Base-by-base conservation (phyloP, 139 green algal species). In the Zygnema circumcarinatum region DNA sequence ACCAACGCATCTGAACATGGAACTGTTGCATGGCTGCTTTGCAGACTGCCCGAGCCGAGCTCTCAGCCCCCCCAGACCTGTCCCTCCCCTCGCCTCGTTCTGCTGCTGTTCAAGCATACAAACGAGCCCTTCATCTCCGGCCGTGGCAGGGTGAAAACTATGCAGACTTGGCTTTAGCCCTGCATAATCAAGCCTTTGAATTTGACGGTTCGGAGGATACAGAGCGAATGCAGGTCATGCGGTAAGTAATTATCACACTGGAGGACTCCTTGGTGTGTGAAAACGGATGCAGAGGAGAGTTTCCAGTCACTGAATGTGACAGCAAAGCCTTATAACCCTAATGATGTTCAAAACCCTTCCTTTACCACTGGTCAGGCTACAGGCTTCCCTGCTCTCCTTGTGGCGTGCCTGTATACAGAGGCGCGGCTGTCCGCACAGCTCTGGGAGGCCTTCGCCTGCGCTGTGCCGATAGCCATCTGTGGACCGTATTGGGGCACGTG, bases 401-500 rank as follows among this genome's bases (percentile, higher is more conserved):
- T n/a, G n/a, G n/a, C 16, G 47, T 62, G 47, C 16, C 7, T 62
- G 16, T 62, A 7, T 62, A 25, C 47, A 62, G 47, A 62, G 47
- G 7, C 47, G 7, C 16, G 47, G 47, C 47, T 25, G 16, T 16
- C 16, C 47, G 47, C 7, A 16, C 47, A 62, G 47, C 47, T 16
- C 7, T 41, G 11, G 69, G 11, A 25, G 69, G n/a, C 25, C 75
- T 83, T 42, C 33, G 33, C 2, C 25, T 83, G 75, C 33, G 38
- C 2, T 52, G 39, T 7, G 35, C n/a, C 2, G 7, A 3, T 29
- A 31, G 2, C 33, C 33, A 54, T 83, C 11, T 85, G 40, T 85
- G 79, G 79, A 67, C 79, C 29, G 2, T 40, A 31, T 33, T 85
- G 41, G 79, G 79, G 33, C 52, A 38, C 22, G 32, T 85, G 42